Base-by-base conservation (phyloP, 1,284 basidiomycete genomes). In the Athelia psychrophila region DNA sequence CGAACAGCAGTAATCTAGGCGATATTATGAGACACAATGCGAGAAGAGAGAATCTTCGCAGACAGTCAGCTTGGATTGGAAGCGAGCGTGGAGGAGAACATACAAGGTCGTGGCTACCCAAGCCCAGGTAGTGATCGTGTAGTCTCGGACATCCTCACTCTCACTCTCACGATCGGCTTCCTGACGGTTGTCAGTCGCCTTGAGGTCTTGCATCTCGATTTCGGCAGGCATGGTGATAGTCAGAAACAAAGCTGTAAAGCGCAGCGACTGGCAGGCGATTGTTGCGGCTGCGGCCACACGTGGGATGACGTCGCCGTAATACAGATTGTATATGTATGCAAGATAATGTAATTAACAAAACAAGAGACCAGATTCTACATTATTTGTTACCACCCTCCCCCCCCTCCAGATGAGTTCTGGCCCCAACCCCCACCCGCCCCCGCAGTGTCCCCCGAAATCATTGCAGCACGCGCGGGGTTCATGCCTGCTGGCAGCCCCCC, bases 401-500 rank as follows among this genome's bases (percentile, higher is more conserved):
- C 69, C 3, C 69, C 64, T 10, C 65, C 57, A 35, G 33, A 27
- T 19, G 48, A 45, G 19, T n/a, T 6, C 20, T 59, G 44, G 36
- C 66, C 69, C 71, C 75, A 76, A 44, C 67, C 61, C 71, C 75
- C 75, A 44, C 67, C 61, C 12, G 60, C 62, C 2, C 61, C 59
- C 46, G 67, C 61, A 13, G 60, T 62, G 2, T 61, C 59, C 46
- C 72, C 69, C 60, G 83, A 81, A 51, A 86, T 75, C 76, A 84
- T 75, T 6, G 81, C 79, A 32, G 83, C 79, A 38, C 85, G 79
- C 47, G 76, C 73, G 46, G 84, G 82, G 58, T 88, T 84, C 73
- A 86, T 80, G 24, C 81, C 80, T 3, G 76, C 72, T 46, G 80
- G 77, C 40, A 72, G 62, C 20, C 63, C 56, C 13, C 65, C 68